phyloP scores from a whole-genome alignment of 108 stramenopile genomes.

The Skeletonema grethae region DNA sequence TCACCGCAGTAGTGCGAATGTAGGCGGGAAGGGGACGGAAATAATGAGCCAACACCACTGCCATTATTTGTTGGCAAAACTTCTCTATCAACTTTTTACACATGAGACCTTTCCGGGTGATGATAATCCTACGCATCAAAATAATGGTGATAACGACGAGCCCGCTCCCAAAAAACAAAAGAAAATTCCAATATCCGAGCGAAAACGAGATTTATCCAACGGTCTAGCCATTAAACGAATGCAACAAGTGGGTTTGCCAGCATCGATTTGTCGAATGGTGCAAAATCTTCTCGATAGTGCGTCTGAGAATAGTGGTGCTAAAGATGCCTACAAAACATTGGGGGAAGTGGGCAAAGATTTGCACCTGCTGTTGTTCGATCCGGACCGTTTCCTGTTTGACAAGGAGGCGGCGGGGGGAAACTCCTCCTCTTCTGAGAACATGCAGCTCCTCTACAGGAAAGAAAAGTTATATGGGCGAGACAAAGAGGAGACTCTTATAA shows the following conservation, averaged over 20 bases:
- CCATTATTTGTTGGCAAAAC: too few relatives aligned
- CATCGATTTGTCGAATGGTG: constrained; percentile 13
- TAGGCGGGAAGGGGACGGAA: too few relatives aligned
- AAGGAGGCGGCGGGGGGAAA: background rate
- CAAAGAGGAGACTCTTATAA: constrained; percentile 17
- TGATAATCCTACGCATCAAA: too few relatives aligned
- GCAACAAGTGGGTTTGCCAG: background rate
- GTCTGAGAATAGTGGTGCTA: too few relatives aligned
- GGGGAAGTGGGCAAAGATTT: constrained; percentile 17
- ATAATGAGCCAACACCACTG: too few relatives aligned
- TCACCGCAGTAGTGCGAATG: too few relatives aligned
- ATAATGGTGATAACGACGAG: too few relatives aligned
- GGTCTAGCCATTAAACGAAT: background rate
- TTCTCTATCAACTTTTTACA: too few relatives aligned
- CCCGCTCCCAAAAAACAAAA: too few relatives aligned
- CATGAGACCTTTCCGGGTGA: too few relatives aligned
- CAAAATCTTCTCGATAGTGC: background rate
- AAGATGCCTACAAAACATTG: constrained; percentile 12
- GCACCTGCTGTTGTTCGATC: constrained; percentile 19
- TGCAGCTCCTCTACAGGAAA: background rate
- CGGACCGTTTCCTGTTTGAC: constrained; percentile 30
- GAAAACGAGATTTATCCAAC: too few relatives aligned
- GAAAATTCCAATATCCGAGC: too few relatives aligned
- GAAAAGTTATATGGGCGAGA: constrained; percentile 27
- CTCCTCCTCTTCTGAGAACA: background rate